Percentiles rank a stretch among this genome's conserved stretches.
These are phyloP conservation scores for Batrachochytrium dendrobatidis DNA, from an alignment of 371 early-diverging fungal species.

Conservation along the genomic window DNA sequence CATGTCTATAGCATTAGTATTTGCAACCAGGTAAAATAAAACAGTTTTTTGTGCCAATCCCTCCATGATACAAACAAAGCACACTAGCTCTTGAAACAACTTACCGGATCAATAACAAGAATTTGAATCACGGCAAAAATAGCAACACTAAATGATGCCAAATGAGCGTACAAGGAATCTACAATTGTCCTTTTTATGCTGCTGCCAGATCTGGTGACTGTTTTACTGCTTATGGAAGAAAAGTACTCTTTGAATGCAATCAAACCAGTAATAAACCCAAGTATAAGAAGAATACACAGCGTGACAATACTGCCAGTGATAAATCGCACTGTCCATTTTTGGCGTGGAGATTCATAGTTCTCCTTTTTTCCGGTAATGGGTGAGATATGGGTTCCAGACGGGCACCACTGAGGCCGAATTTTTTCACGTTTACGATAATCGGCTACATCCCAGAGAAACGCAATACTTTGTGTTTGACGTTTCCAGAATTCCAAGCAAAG, in stretches of 20 bases:
- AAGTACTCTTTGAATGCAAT: neutral
- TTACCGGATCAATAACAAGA: neutral
- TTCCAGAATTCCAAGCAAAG: constrained; percentile 61
- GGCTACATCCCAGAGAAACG: constrained; percentile 49
- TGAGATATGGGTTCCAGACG: constrained; percentile 2
- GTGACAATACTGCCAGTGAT: neutral
- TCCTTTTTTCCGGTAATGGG: constrained; percentile 19
- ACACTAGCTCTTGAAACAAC: too few relatives aligned
- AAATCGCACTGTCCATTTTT: neutral
- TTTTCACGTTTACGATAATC: constrained; percentile 40
- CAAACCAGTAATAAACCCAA: neutral
- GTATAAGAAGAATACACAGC: neutral
- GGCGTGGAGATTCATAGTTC: neutral
- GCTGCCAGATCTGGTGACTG: too few relatives aligned
- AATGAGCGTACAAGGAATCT: too few relatives aligned
- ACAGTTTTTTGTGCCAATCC: too few relatives aligned
- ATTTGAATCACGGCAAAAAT: neutral
- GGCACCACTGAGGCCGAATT: constrained; percentile 45
- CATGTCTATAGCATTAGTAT: neutral
- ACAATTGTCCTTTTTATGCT: too few relatives aligned
- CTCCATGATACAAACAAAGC: too few relatives aligned
- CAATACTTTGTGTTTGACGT: constrained; percentile 37
- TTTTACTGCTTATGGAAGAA: neutral
- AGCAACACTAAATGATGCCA: neutral
- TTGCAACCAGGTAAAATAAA: too few relatives aligned